Percentiles rank a stretch among this genome's conserved stretches.
Conservation (phyloP, 2,329 filamentous ascomycete species). For the Acrocalymma vagum region DNA sequence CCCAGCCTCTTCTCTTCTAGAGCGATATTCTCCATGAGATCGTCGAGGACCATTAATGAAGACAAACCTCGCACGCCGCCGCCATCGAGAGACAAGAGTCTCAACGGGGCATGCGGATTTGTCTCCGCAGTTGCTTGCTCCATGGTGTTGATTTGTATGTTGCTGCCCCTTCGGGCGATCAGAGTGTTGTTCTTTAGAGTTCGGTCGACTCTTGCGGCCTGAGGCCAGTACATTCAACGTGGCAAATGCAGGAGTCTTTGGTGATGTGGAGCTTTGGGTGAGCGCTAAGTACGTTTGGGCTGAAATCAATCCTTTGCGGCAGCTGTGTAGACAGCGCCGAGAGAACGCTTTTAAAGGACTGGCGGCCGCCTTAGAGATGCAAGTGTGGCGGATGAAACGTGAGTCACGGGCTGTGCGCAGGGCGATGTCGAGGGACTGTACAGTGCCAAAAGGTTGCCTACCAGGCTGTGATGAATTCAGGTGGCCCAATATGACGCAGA, state of each 20-base stretch:
- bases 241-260: too few species aligned
- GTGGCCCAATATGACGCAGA: conserved; percentile 14
- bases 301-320: conserved; percentile 9
- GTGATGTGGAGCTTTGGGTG: neutral
- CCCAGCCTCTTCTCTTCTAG: conserved; percentile 48
- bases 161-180: conserved; percentile 1
- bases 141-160: conserved; percentile 20
- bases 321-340: too few species aligned
- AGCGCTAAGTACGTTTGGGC: conserved; percentile 1
- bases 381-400: conserved; percentile 13
- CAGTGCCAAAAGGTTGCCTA: conserved; percentile 21
- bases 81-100: conserved; percentile 46
- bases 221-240: too few species aligned
- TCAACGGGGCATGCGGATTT: conserved; percentile 43
- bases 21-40: conserved; percentile 49
- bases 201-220: too few species aligned
- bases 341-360: conserved; percentile 9
- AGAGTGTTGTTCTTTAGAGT: too few species aligned
- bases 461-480: conserved; percentile 16
- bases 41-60: conserved; percentile 48
- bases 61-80: conserved; percentile 51
- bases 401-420: conserved; percentile 21
- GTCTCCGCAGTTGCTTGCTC: conserved; percentile 33
- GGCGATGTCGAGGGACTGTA: too few species aligned
- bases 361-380: conserved; percentile 10